Evolutionary conservation across 805 yeast species (phyloP), one percentile per base, ranked within the genome.

Genomic region (Lachancea quebecensis): DNA sequence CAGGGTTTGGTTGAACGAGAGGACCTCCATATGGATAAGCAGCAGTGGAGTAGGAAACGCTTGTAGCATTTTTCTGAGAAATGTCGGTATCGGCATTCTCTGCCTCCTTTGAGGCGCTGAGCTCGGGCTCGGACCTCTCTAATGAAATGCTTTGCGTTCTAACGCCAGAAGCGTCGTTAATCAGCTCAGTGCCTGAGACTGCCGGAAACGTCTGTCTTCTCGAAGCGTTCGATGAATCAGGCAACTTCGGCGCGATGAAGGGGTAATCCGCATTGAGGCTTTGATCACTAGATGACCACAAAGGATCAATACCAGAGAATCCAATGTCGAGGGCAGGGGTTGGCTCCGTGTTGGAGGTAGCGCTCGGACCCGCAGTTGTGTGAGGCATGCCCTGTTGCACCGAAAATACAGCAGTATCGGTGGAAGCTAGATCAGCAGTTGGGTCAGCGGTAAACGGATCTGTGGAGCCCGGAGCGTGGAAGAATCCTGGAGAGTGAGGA

Each of bases 171-270:
- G 39, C 31, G 34, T 40, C 40, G 11, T 32, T 38, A 37, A 41
- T 32, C 40, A 57, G 31, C 11, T 55, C 60, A 25, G 50, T 51
- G 4, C 59, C 55, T 18, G 66, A 59, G 25, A 59, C 41, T 11
- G 61, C 54, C 38, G 55, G 65, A 42, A 61, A 62, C 6, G 65
- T 62, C 50, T 63, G 65, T 50, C 67, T 63, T 51, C 67, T 59
- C n/a, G 56, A 50, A 4, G 59, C 41, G 31, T 39, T 41, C 3
- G 45, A 15, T 15, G 35, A 10, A 7, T 34, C 43, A n/a, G 43
- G 38, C 17, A 41, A 16, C 29, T 41, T 35, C 31, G 21, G 38
- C 5, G 42, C 21, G 4, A 44, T 42, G 16, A 44, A 39, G 9
- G 31, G 14, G 37, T 44, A 44, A 16, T 44, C 48, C 2, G 47